Conservation (phyloP, 2,329 filamentous ascomycete genomes). For the Xylaria digitata region DNA sequence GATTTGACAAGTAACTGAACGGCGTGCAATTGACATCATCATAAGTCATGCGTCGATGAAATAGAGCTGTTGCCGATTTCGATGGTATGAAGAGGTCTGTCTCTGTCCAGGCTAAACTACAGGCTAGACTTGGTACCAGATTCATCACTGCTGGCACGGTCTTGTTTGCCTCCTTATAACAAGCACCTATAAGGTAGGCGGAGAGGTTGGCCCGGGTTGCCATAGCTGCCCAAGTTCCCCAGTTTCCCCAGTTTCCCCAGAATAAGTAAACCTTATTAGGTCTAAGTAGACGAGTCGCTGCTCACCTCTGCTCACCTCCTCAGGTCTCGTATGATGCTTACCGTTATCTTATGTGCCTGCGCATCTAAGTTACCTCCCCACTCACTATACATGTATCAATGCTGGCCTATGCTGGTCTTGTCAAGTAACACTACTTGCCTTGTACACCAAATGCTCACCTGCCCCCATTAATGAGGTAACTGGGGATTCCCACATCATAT, state of each 20-base stretch:
- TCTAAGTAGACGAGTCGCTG: background rate
- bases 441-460: too few species aligned
- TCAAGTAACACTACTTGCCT: background rate
- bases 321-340: slow-evolving; percentile 18
- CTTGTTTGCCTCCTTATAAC: too few species aligned
- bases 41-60: slow-evolving; percentile 22
- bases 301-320: background rate
- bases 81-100: background rate
- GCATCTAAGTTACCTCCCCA: background rate
- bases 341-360: background rate
- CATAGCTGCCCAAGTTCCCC: background rate
- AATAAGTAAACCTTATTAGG: background rate
- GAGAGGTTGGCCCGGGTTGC: slow-evolving; percentile 19
- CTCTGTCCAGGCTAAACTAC: too few species aligned
- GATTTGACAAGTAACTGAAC: background rate
- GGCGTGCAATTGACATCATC: slow-evolving; percentile 28
- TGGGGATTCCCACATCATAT: background rate
- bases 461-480: too few species aligned
- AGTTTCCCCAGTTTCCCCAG: background rate
- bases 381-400: background rate
- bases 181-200: background rate
- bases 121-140: too few species aligned
- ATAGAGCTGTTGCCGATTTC: background rate
- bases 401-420: background rate
- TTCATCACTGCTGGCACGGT: too few species aligned